Conservation (phyloP, 2,329 filamentous ascomycete species). For the Neurospora sp. region DNA sequence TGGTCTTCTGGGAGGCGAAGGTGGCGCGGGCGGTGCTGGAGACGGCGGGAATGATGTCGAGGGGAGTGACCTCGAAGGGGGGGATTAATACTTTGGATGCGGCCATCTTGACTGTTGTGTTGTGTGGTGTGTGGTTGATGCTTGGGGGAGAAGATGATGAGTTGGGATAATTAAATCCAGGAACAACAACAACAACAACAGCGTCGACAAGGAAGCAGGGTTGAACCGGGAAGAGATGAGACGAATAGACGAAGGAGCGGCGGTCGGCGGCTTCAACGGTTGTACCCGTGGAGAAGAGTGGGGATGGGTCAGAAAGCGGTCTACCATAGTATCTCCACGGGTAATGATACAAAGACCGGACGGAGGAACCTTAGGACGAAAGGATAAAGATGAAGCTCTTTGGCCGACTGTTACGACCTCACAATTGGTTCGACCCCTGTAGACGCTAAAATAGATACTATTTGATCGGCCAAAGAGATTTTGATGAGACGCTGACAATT, state of each 20-base stretch:
- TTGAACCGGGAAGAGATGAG: neutral
- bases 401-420: too few species aligned
- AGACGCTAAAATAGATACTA: neutral
- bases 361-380: neutral
- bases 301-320: neutral
- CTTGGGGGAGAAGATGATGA: neutral
- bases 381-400: neutral
- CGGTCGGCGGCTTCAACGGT: neutral
- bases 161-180: neutral
- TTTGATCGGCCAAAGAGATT: neutral
- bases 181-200: neutral
- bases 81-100: slow-evolving; percentile 31
- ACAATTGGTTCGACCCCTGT: neutral
- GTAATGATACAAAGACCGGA: neutral
- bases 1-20: slow-evolving; percentile 75
- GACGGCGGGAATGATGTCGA: slow-evolving; percentile 55
- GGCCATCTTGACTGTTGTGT: slow-evolving; percentile 22
- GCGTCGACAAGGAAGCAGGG: neutral
- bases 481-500: neutral
- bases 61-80: slow-evolving; percentile 49
- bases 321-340: neutral
- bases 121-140: neutral
- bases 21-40: slow-evolving; percentile 53
- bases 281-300: neutral
- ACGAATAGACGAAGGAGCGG: neutral